Base-by-base conservation (phyloP, 2,329 filamentous ascomycete species). In the Colletotrichum plurivorum region DNA sequence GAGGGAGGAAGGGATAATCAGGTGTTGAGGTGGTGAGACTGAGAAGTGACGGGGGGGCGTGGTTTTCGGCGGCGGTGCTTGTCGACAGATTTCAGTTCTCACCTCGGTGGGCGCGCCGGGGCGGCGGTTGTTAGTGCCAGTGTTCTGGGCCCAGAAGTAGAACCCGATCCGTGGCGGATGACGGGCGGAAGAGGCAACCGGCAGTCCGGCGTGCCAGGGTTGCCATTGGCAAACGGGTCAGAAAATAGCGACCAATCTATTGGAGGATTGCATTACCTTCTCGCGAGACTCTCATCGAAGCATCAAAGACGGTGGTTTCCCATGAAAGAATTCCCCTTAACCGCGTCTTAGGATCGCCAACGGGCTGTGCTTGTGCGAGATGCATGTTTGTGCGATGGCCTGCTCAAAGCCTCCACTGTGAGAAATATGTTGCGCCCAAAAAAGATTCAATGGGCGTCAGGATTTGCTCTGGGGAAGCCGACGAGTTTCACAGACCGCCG, bases 1-100 rank as follows among this genome's bases (percentile, higher is more conserved):
- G 18, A 36, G 20, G 27, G 31, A 13, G 36, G 27, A 18, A 13
- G 4, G 31, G 31, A 9, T 10, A 41, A 51, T 52, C 57, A 43
- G 39, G 13, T 54, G 49, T 60, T n/a, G 52, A 51, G 25, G 55
- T 65, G 66, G 66, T 66, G 62, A 69, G 66, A 60, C 16, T 56
- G 62, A 69, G 39, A 66, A 55, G 45, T 59, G 62, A 66, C 55
- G 22, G 22, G 61, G 20, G n/a, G 20, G 31, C 31, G 31, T 36
- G 31, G 13, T 45, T 45, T 5, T 36, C 22, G 48, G 52, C 45
- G 49, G 49, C 41, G 20, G 43, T 52, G 56, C 43, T 59, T 66
- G 62, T 43, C 36, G 55, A 36, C 43, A 31, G 54, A 18, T 60
- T 49, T 66, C 66, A 46, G 25, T 54, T 36, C 54, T 53, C 48